These are phyloP conservation scores for Syzygium malaccense DNA, from an alignment of 441 rosid species.

Conservation along the genomic window DNA sequence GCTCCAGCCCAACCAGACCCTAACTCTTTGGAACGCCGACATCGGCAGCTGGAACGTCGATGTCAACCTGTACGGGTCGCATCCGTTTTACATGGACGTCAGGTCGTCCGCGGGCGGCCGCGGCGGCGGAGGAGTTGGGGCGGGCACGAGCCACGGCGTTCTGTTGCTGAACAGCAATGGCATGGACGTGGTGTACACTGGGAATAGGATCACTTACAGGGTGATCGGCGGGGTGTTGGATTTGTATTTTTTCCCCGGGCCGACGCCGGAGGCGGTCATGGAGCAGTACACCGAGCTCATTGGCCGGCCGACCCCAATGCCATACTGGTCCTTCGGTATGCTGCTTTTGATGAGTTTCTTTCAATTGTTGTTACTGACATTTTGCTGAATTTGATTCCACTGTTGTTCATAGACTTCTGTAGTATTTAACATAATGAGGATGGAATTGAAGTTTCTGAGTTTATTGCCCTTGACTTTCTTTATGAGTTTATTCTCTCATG, in stretches of 20 bases:
- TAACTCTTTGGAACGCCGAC: conserved; percentile 75
- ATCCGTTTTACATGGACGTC: conserved; percentile 66
- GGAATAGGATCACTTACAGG: conserved; percentile 50
- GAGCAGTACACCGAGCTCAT: conserved; percentile 65
- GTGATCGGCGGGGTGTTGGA: conserved; percentile 66
- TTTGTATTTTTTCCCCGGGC: conserved; percentile 53
- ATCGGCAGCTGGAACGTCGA: conserved; percentile 23
- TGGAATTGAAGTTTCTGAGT: background rate
- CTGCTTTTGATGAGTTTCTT: background rate
- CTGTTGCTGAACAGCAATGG: conserved; percentile 71
- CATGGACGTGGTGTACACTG: conserved; percentile 57
- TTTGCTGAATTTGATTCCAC: background rate
- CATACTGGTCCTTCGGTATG: conserved; percentile 80
- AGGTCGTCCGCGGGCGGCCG: conserved; percentile 18
- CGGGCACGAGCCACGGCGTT: conserved; percentile 55
- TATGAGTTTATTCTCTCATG: background rate
- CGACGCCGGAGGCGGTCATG: conserved; percentile 42
- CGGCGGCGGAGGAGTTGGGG: background rate
- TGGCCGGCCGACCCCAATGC: conserved; percentile 77
- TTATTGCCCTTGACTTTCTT: background rate
- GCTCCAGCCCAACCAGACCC: conserved; percentile 22
- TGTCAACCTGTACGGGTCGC: conserved; percentile 71
- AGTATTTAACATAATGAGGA: background rate
- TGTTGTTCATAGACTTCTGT: background rate
- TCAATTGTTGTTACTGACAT: background rate